Evolutionary conservation across 768 basidiomycete species (phyloP).

Genomic region (Pleurotus tuber-regium): DNA sequence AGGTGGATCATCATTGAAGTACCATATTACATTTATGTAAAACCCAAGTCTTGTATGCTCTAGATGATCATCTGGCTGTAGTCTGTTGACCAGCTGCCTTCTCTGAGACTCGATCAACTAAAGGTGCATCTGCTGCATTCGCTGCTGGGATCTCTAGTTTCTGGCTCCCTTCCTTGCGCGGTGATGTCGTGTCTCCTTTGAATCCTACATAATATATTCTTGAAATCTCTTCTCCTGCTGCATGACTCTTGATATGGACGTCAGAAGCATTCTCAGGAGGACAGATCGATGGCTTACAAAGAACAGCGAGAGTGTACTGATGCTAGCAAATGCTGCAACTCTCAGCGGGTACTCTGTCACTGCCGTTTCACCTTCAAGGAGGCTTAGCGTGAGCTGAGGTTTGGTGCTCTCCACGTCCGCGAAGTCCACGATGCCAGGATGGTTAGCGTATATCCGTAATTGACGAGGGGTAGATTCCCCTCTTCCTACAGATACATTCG

Average conservation of each 20-base stretch:
- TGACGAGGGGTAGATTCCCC: conserved; percentile 76
- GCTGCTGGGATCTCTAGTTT: conserved; percentile 78
- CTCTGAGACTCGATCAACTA: conserved; percentile 59
- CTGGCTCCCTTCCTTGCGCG: conserved; percentile 55
- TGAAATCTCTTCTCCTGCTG: conserved; percentile 61
- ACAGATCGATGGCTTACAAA: conserved; percentile 56
- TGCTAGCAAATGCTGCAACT: conserved; percentile 71
- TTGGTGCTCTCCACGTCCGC: conserved; percentile 63
- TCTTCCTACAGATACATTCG: conserved; percentile 46
- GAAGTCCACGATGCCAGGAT: conserved; percentile 75
- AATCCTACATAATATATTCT: conserved; percentile 82
- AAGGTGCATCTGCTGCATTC: conserved; percentile 69
- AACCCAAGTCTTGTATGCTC: too few species aligned
- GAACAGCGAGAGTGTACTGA: conserved; percentile 72
- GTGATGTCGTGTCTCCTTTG: conserved; percentile 63
- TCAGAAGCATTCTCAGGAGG: conserved; percentile 10
- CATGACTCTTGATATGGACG: conserved; percentile 48
- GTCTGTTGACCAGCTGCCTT: conserved; percentile 60
- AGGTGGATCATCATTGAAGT: too few species aligned
- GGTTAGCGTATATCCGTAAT: conserved; percentile 73
- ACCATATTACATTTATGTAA: too few species aligned
- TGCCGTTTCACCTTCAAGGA: conserved; percentile 67
- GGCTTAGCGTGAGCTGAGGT: conserved; percentile 68
- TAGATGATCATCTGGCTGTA: conserved; percentile 51
- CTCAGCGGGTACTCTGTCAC: conserved; percentile 78